Base-by-base conservation (phyloP, 2,329 filamentous ascomycete genomes). In the Phoma herbarum region DNA sequence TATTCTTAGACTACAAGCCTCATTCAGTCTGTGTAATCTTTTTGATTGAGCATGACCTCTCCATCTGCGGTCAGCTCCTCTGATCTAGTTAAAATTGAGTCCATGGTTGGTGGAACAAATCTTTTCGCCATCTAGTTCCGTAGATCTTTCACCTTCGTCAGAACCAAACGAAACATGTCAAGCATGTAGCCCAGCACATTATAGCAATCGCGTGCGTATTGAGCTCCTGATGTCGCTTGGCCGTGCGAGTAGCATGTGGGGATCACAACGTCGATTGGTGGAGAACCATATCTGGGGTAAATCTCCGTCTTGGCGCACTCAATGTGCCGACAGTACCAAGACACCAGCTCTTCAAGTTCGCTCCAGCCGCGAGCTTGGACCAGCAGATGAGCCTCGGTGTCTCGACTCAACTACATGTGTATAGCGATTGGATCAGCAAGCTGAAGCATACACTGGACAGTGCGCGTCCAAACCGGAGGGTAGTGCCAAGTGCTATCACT, bases 251-350 rank as follows among this genome's bases (percentile, higher is more conserved):
- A 20, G 4, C 2, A 2, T 55, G 52, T 50, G 52, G 45, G 39
- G 39, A 8, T 23, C 39, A 22, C 18, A 39, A 29, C 22, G 26
- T 12, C 4, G 4, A 56, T 56, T 56, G 52, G 52, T 39, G 52
- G 52, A 45, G n/a, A n/a, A n/a, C n/a, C 5, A n/a, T 5, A 11
- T 10, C 37, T 56, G 22, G 39, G 39, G 45, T 50, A 55, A 56
- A 49, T 31, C 29, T 50, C 52, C 52, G 52, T 50, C 52, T 56
- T 56, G 52, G 52, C 52, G 28, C 43, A 54, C 43, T 54, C 16
- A 54, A 54, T 47, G 18, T 48, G 52, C 44, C 43, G 52, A 26
- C 7, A n/a, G 12, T 28, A 26, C 52, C 35, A 54, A 54, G 35
- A 31, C 41, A 33, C 8, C 10, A 22, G 5, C 5, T 26, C 9